These are phyloP conservation scores for Clonostachys byssicola DNA, from an alignment of 2,329 filamentous ascomycete species.

Conservation along the genomic window DNA sequence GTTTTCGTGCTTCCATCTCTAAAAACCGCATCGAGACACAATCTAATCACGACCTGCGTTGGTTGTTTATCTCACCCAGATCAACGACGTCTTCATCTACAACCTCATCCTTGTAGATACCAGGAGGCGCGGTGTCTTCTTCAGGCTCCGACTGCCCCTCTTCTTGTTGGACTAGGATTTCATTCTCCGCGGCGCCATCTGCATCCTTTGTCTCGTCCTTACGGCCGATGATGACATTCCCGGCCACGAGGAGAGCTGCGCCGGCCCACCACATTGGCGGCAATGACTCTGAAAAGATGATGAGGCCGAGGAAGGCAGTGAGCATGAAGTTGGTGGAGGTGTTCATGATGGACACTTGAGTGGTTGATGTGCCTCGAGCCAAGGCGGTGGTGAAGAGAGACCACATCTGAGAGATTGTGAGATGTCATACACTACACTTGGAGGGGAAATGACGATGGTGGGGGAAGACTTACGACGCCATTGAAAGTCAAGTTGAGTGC, in stretches of 20 bases:
- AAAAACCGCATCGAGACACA: not conserved
- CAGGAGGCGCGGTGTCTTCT: conserved; percentile 20
- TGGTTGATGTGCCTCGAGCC: conserved; percentile 69
- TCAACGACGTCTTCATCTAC: conserved; percentile 29
- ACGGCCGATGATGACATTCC: conserved; percentile 73
- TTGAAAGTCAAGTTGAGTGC: conserved; percentile 72
- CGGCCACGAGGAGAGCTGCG: conserved; percentile 66
- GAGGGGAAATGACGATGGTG: not conserved
- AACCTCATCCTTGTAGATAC: conserved; percentile 9
- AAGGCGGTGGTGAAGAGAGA: conserved; percentile 76
- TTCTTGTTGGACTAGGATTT: not conserved
- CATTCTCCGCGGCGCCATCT: not conserved
- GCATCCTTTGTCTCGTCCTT: conserved; percentile 49
- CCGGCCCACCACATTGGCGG: conserved; percentile 76
- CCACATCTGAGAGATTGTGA: conserved; percentile 59
- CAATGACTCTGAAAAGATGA: conserved; percentile 68
- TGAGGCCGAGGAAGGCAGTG: conserved; percentile 66
- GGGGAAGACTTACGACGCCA: conserved; percentile 48
- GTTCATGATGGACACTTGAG: conserved; percentile 78
- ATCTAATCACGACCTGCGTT: not conserved
- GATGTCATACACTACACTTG: not conserved
- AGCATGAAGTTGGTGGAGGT: conserved; percentile 79
- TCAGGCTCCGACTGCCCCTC: conserved; percentile 12
- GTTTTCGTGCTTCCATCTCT: no score
- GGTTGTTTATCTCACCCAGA: conserved; percentile 16